Conservation (phyloP, 495 filamentous ascomycete genomes). For the Sabuloglossum arenarium region DNA sequence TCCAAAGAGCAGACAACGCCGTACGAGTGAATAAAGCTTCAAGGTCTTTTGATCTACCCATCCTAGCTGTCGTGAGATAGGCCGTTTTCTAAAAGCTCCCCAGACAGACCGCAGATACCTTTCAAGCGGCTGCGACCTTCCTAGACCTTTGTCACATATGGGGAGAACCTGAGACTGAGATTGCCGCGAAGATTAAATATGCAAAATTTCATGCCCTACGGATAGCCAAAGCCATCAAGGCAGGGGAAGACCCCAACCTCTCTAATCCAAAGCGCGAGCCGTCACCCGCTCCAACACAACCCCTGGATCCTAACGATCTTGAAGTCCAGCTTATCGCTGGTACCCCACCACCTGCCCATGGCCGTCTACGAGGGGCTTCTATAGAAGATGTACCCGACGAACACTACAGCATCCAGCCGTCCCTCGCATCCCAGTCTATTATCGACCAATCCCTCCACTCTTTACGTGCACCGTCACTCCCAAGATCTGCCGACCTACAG, state of each 20-base stretch:
- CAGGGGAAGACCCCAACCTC: constrained; percentile 80
- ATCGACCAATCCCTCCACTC: constrained; percentile 29
- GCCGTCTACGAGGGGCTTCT: constrained; percentile 13
- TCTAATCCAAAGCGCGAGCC: constrained; percentile 51
- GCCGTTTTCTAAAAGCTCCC: not conserved
- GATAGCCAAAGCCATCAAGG: constrained; percentile 76
- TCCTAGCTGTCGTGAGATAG: not conserved
- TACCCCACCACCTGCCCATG: constrained; percentile 18
- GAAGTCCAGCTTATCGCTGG: constrained; percentile 35
- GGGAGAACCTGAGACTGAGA: constrained; percentile 52
- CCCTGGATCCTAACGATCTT: constrained; percentile 36
- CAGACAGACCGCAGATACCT: constrained; percentile 85
- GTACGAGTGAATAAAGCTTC: constrained; percentile 72
- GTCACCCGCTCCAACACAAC: constrained; percentile 21
- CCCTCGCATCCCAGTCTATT: constrained; percentile 20
- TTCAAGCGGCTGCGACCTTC: constrained; percentile 79
- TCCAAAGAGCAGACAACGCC: constrained; percentile 60
- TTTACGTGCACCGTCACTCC: constrained; percentile 24
- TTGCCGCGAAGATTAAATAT: constrained; percentile 74
- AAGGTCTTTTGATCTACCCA: constrained; percentile 27
- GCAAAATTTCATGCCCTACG: constrained; percentile 89
- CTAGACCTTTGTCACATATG: constrained; percentile 76
- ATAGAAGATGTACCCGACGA: constrained; percentile 18
- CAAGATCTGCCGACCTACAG: constrained; percentile 13
- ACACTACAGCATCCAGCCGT: constrained; percentile 18